A percentile compares a stretch with the other conserved stretches of the same genome.
phyloP scores from a whole-genome alignment of 495 filamentous ascomycete genomes.

The Penicillium longicatenatum region DNA sequence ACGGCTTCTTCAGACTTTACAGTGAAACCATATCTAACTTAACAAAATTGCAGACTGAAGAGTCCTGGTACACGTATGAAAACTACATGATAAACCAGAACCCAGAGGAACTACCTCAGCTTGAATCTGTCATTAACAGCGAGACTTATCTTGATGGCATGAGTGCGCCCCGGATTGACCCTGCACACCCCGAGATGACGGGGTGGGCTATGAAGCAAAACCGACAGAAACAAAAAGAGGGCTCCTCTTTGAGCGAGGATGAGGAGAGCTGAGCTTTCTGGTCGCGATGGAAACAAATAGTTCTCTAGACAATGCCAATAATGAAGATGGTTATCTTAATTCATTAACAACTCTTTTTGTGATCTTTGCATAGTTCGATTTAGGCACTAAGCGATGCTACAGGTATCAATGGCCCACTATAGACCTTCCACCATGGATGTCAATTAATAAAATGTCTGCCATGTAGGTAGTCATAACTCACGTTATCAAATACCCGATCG shows the following conservation, averaged over 20 bases:
- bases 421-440: neutral
- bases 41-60: slow-evolving; percentile 47
- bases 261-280: slow-evolving; percentile 21
- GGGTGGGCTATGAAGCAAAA: slow-evolving; percentile 56
- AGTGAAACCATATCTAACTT: slow-evolving; percentile 18
- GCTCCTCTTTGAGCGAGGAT: slow-evolving; percentile 24
- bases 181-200: slow-evolving; percentile 48
- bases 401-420: neutral
- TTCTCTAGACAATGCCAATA: neutral
- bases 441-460: neutral
- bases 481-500: too few species aligned
- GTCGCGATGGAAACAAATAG: neutral
- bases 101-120: slow-evolving; percentile 45
- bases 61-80: slow-evolving; percentile 63
- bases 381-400: neutral
- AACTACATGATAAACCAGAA: slow-evolving; percentile 61
- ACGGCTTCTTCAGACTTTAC: neutral
- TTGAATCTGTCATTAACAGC: slow-evolving; percentile 55
- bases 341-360: neutral
- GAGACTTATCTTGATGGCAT: slow-evolving; percentile 65
- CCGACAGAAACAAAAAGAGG: slow-evolving; percentile 36
- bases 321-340: neutral
- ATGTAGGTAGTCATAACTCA: too few species aligned
- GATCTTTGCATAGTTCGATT: neutral
- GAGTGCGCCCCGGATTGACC: slow-evolving; percentile 62